Evolutionary conservation across 169 alveolate species (phyloP).

Genomic region (Cryptosporidium meleagridis): DNA sequence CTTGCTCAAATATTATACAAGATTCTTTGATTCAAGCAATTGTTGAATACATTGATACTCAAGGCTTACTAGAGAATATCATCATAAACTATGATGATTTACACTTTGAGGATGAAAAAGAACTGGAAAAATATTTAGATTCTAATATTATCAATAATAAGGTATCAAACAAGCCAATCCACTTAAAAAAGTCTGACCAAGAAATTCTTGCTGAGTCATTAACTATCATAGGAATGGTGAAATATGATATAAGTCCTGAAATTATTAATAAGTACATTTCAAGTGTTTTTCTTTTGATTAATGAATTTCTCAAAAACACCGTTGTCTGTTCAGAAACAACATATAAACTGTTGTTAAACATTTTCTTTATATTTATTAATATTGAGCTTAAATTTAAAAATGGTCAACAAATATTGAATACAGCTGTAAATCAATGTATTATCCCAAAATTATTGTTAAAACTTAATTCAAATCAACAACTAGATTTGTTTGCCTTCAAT

Average conservation of each 20-base stretch:
- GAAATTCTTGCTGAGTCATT: constrained; percentile 7
- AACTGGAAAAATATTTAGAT: not conserved
- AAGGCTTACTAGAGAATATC: constrained; percentile 23
- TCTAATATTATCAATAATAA: not conserved
- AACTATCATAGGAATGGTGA: constrained; percentile 2
- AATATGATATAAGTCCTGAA: constrained; percentile 28
- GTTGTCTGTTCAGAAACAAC: constrained; percentile 13
- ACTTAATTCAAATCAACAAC: constrained; percentile 20
- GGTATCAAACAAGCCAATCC: constrained; percentile 10
- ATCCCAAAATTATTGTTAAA: constrained; percentile 26
- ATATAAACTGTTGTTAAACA: not conserved
- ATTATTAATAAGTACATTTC: constrained; percentile 44
- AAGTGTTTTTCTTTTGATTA: constrained; percentile 25
- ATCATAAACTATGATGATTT: constrained; percentile 14
- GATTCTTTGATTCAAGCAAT: constrained; percentile 59
- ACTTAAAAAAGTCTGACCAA: constrained; percentile 24
- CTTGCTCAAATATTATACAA: constrained; percentile 45
- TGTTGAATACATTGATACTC: constrained; percentile 51
- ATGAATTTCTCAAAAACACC: constrained; percentile 33
- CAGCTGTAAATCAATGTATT: constrained; percentile 11
- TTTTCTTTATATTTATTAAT: constrained; percentile 4
- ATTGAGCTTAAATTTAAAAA: constrained; percentile 2
- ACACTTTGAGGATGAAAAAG: constrained; percentile 13
- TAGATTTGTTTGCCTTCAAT: constrained; percentile 30
- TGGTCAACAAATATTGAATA: constrained; percentile 12